phyloP scores from a whole-genome alignment of 129 eudicot species.

The Tanacetum coccineum region DNA sequence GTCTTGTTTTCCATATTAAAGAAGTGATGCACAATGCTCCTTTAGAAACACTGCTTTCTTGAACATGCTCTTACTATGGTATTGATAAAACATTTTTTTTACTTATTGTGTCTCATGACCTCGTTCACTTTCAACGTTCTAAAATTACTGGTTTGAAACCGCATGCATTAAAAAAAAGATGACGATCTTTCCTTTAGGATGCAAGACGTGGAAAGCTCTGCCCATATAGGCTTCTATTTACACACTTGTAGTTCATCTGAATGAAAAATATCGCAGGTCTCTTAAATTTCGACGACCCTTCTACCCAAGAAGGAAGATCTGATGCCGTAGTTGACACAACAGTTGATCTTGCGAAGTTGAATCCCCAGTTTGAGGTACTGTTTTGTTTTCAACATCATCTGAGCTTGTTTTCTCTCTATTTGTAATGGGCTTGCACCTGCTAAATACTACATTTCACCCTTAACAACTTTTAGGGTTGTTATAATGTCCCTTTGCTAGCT shows the following conservation, averaged over 20 bases:
- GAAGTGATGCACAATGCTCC: constrained; percentile 13
- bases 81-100: neutral
- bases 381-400: constrained; percentile 13
- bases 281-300: constrained; percentile 28
- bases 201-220: neutral
- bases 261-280: constrained; percentile 36
- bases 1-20: neutral
- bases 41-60: constrained; percentile 2
- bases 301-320: constrained; percentile 37
- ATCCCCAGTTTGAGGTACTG: constrained; percentile 51
- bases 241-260: constrained; percentile 17
- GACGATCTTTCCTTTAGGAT: too few species aligned
- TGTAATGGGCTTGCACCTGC: neutral
- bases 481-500: too few species aligned
- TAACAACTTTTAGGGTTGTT: too few species aligned
- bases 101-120: neutral
- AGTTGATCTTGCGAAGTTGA: constrained; percentile 32
- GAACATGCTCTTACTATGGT: constrained; percentile 15
- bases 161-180: too few species aligned
- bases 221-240: constrained; percentile 9
- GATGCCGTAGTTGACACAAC: constrained; percentile 34
- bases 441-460: too few species aligned
- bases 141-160: neutral
- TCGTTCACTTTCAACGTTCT: neutral
- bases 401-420: constrained; percentile 9